Evolutionary conservation across 352 stramenopile genomes (phyloP).

Genomic region (Phytophthora agathidicida): DNA sequence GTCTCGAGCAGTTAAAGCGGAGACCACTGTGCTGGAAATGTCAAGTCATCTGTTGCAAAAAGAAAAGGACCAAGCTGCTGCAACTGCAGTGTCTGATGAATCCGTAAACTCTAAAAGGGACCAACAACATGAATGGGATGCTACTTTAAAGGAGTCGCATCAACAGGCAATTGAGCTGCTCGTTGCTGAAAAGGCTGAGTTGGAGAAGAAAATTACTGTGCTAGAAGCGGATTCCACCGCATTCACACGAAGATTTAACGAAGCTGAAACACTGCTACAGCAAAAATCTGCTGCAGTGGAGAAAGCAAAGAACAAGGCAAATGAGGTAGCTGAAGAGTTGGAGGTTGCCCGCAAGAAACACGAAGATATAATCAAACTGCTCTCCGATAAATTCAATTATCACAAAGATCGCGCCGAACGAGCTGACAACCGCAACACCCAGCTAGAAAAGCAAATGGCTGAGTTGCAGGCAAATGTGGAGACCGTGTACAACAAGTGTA

Average conservation of each 20-base stretch:
- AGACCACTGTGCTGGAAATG: conserved; percentile 35
- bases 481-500: conserved; percentile 53
- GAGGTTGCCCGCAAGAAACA: conserved; percentile 24
- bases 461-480: conserved; percentile 57
- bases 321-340: conserved; percentile 17
- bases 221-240: conserved; percentile 14
- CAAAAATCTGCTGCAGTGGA: conserved; percentile 16
- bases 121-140: conserved; percentile 22
- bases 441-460: conserved; percentile 51
- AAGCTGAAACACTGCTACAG: conserved; percentile 23
- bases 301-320: conserved; percentile 12
- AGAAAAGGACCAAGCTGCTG: conserved; percentile 31
- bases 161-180: conserved; percentile 24
- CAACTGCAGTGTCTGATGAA: conserved; percentile 6
- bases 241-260: conserved; percentile 1
- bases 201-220: conserved; percentile 10
- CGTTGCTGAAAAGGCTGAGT: conserved; percentile 14
- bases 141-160: conserved; percentile 21
- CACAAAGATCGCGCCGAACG: conserved; percentile 46
- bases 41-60: conserved; percentile 32
- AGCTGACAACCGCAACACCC: conserved; percentile 28
- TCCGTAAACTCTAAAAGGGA: conserved; percentile 1
- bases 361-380: conserved; percentile 14
- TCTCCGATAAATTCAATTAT: conserved; percentile 31
- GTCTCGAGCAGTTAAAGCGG: conserved; percentile 25